Base-by-base conservation (phyloP, 2,329 filamentous ascomycete genomes). In the Colletotrichum limetticola region DNA sequence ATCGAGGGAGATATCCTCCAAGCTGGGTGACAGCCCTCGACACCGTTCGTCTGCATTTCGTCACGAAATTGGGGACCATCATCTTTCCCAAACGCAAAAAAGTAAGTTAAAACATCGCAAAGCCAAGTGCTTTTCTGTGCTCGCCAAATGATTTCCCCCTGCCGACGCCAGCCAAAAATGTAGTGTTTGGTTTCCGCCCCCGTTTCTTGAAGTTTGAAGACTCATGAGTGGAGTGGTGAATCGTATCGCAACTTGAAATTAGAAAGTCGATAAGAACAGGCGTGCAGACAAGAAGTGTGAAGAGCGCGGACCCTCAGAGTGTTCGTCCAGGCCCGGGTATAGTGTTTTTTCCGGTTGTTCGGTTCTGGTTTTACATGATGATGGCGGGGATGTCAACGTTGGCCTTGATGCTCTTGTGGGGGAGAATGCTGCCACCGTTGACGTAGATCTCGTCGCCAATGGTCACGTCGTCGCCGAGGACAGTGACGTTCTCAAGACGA, bases 401-500 rank as follows among this genome's bases (percentile, higher is more conserved):
- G 80, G 93, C 91, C 90, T 98, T 98, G 90, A 99, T 98, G 83
- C 93, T 97, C 93, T 99, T 99, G 88, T 99, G 96, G 7, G 96
- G 96, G 76, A 99, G 88, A 75, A 99, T 93, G 79, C 94, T 97
- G 80, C 95, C 95, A 79, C 96, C 96, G 84, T 99, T 99, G 84
- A 98, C 97, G 85, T 98, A 75, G 55, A 99, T 95, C 86, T 99
- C 96, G 81, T 99, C 96, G 64, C 95, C 96, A 82, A 99, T 97
- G 72, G 94, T 97, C 66, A 99, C 96, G 82, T 99, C 96, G 85
- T 99, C 97, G 77, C 96, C 97, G 24, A 99, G 90, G 66, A 99
- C 96, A n/a, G 94, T 96, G 55, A 98, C 95, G 81, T 99, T 99
- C 89, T 99, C 97, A 76, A 98, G 88, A 77, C 96, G 93, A 72